These are phyloP conservation scores for Fusarium albosuccineum DNA, from an alignment of 2,329 filamentous ascomycete genomes.

Conservation along the genomic window DNA sequence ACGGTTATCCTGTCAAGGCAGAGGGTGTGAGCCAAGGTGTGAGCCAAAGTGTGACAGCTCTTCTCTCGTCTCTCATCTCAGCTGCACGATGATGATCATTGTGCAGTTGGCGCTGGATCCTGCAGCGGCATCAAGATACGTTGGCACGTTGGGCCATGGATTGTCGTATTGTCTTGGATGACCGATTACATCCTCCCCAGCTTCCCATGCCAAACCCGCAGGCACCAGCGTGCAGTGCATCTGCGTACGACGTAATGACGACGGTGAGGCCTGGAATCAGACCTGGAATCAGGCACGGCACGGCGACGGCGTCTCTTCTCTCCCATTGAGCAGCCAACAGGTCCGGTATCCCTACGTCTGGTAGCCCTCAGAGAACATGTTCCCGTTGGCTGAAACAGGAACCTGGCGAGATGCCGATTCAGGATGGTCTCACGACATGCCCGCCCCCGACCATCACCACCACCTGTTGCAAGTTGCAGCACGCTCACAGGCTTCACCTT, in stretches of 20 bases:
- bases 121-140: constrained; percentile 25
- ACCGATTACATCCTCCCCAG: too few species aligned
- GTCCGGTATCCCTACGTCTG: too few species aligned
- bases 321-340: neutral
- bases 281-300: too few species aligned
- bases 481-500: constrained; percentile 7
- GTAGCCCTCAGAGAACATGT: constrained; percentile 4
- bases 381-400: constrained; percentile 21
- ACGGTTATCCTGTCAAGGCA: neutral
- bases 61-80: constrained; percentile 9
- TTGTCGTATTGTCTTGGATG: too few species aligned
- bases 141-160: neutral
- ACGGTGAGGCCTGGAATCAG: too few species aligned
- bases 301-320: too few species aligned
- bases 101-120: constrained; percentile 31
- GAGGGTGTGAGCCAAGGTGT: neutral
- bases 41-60: constrained; percentile 18
- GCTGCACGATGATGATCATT: constrained; percentile 43
- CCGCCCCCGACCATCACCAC: constrained; percentile 8
- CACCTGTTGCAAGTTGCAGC: neutral
- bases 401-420: constrained; percentile 29
- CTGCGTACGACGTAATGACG: too few species aligned
- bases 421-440: constrained; percentile 41
- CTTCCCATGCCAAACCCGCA: too few species aligned
- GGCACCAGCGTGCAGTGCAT: too few species aligned